These are phyloP conservation scores for Akebia trifoliata DNA, from an alignment of 164 flowering plant genomes.

Conservation along the genomic window DNA sequence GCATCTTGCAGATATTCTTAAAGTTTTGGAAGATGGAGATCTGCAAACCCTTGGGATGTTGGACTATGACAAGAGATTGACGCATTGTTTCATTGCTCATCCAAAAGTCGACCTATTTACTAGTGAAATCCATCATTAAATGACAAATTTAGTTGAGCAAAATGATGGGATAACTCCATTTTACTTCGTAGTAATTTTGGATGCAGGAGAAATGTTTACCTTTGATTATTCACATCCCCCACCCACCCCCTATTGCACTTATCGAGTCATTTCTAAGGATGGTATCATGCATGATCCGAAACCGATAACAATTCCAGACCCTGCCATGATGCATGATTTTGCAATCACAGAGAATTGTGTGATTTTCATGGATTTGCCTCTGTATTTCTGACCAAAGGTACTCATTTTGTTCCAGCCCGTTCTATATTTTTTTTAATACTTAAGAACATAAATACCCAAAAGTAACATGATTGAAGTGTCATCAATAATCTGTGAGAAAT, in stretches of 20 bases:
- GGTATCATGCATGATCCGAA: slow-evolving; percentile 89
- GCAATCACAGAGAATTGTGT: too few relatives aligned
- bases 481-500: too few relatives aligned
- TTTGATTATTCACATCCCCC: slow-evolving; percentile 73
- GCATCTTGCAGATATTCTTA: slow-evolving; percentile 53
- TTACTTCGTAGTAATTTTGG: slow-evolving; percentile 9
- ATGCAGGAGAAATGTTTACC: slow-evolving; percentile 91
- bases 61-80: slow-evolving; percentile 84
- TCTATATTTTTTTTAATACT: background rate
- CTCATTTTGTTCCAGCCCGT: background rate
- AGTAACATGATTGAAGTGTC: too few relatives aligned
- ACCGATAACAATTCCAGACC: slow-evolving; percentile 72
- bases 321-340: slow-evolving; percentile 97
- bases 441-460: too few relatives aligned
- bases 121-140: slow-evolving; percentile 35
- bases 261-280: slow-evolving; percentile 81
- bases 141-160: background rate
- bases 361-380: slow-evolving; percentile 87
- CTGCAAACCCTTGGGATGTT: slow-evolving; percentile 85
- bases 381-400: slow-evolving; percentile 83
- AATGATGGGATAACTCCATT: background rate
- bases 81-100: slow-evolving; percentile 87
- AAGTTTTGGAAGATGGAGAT: slow-evolving; percentile 90
- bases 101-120: slow-evolving; percentile 87
- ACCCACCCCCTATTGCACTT: slow-evolving; percentile 80